Base-by-base conservation (phyloP, 2,329 filamentous ascomycete genomes). In the Huntiella savannae region DNA sequence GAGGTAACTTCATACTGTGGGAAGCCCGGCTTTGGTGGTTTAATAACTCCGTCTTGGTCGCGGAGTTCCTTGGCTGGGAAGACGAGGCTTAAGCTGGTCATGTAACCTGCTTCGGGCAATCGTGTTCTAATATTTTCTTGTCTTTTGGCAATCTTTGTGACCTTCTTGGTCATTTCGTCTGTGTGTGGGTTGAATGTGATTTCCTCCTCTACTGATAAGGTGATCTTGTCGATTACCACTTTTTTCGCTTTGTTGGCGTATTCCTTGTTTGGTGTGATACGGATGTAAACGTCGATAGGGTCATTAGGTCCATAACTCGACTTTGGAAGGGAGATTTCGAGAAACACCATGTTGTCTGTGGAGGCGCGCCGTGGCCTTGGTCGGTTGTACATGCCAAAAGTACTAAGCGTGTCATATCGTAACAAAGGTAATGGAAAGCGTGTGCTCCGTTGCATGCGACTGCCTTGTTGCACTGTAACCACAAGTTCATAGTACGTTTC, bases 321-420 rank as follows among this genome's bases (percentile, higher is more conserved):
- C 51, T 86, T 77, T 17, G 91, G 88, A 53, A 98, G 68, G 51
- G 86, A 93, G 54, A 95, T 93, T 40, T 83, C 85, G 46, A 96
- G 67, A 6, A 85, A 92, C 50, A 96, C 84, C 46, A 96, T 67
- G 60, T 93, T 91, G 64, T 96, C 91, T 44, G 82, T 77, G 32
- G 86, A 83, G 50, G 79, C 75, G 56, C 92, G 81, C 47, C 85
- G 84, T 49, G 81, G 82, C 61, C 95, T 88, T 12, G 87, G 88
- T 46, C 86, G 80, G 63, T 96, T 96, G 68, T 96, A 98, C 91
- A 96, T 96, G 62, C 91, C 91, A 64, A 98, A 98, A 1, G 91
- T 96, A 37, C 87, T 95, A 42, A 98, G 69, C 1, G 88, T 98
- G 61, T 98, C 91, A 65, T 96, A 98, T 58, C 91, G 74, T 54